Evolutionary conservation across 345 rosid genomes (phyloP).

Genomic region (Dipteronia dyeriana): DNA sequence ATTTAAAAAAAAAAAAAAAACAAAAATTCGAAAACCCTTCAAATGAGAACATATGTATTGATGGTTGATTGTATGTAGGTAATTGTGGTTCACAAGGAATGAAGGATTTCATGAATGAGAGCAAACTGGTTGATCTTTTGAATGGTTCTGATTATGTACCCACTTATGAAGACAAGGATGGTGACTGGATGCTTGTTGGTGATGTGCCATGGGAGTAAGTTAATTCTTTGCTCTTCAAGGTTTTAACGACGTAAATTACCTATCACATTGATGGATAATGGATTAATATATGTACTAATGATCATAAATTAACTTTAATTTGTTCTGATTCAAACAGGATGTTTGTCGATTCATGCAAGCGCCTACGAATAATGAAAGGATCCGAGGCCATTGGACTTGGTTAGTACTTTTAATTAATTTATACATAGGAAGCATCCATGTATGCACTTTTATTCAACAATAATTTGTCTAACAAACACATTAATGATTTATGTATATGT

Average conservation of each 20-base stretch:
- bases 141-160: constrained; percentile 85
- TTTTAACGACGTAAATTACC: neutral
- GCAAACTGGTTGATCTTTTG: constrained; percentile 71
- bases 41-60: no score
- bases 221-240: neutral
- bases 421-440: neutral
- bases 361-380: constrained; percentile 74
- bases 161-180: constrained; percentile 83
- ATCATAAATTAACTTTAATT: no score
- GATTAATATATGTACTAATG: neutral
- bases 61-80: constrained; percentile 30
- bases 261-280: neutral
- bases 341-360: constrained; percentile 82
- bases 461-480: no score
- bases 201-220: constrained; percentile 96
- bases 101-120: constrained; percentile 83
- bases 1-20: neutral
- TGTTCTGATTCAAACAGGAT: constrained; percentile 37
- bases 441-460: neutral
- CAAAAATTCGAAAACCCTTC: neutral
- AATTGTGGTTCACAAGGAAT: constrained; percentile 71
- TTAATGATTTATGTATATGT: neutral
- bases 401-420: constrained; percentile 26
- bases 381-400: constrained; percentile 91
- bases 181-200: constrained; percentile 94